Evolutionary conservation across 305 asterid species (phyloP).

Genomic region (Fraxinus ornus): DNA sequence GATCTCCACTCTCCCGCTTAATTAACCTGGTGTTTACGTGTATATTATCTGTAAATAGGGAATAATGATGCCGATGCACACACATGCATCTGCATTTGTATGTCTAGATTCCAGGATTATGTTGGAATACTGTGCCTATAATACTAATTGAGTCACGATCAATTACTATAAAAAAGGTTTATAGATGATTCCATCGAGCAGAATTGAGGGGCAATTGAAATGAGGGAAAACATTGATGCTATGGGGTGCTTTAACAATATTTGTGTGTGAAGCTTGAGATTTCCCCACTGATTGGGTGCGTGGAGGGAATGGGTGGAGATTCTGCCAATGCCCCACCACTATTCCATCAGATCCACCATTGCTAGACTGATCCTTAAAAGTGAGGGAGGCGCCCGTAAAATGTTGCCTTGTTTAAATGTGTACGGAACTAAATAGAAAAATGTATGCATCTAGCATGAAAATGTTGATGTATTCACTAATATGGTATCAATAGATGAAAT

Average conservation of each 20-base stretch:
- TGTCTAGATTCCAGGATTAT: background rate
- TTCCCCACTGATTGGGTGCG: background rate
- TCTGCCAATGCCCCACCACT: background rate
- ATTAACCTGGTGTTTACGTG: background rate
- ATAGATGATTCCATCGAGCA: background rate
- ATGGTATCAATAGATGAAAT: conserved; percentile 41
- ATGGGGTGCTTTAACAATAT: background rate
- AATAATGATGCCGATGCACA: background rate
- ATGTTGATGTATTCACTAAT: background rate
- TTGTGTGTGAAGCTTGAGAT: background rate
- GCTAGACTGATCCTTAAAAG: background rate
- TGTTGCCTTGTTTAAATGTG: background rate
- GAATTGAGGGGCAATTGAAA: background rate
- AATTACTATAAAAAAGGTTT: background rate
- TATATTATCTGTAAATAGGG: background rate
- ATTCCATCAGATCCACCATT: background rate
- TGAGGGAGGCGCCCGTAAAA: background rate
- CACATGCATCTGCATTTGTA: background rate
- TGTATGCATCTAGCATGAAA: background rate
- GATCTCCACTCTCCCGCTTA: background rate
- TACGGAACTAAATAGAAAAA: background rate
- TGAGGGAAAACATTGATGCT: background rate
- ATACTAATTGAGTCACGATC: background rate
- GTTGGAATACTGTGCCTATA: background rate
- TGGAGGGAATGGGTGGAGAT: background rate